Percentiles rank a stretch among this genome's conserved stretches.
These are phyloP conservation scores for Saprolegnia parasitica DNA, from an alignment of 352 stramenopile species.

Conservation along the genomic window DNA sequence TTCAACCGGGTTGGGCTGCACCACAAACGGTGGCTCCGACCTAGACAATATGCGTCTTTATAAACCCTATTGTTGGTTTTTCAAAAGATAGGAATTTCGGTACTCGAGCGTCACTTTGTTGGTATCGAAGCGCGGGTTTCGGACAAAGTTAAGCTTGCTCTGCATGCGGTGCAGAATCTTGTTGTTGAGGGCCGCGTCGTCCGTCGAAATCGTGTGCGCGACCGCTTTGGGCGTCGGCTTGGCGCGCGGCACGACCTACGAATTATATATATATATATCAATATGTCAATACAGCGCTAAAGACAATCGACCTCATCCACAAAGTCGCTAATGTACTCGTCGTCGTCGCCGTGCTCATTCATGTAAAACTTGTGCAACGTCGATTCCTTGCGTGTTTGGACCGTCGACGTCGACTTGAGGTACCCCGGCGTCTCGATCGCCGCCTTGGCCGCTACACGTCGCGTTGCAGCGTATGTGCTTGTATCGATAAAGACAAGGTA, in stretches of 20 bases:
- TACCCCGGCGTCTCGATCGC: slow-evolving; percentile 43
- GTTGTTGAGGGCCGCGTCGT: slow-evolving; percentile 55
- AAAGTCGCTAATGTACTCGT: slow-evolving; percentile 28
- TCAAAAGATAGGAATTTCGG: neutral
- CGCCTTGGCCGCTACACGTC: slow-evolving; percentile 24
- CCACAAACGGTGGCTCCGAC: slow-evolving; percentile 38
- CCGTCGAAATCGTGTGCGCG: slow-evolving; percentile 41
- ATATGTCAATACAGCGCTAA: too few species aligned
- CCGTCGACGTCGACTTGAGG: slow-evolving; percentile 47
- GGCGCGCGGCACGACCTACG: neutral
- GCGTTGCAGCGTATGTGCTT: too few species aligned
- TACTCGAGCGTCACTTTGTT: neutral
- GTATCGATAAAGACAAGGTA: too few species aligned
- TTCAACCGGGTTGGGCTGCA: slow-evolving; percentile 48
- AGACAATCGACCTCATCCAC: slow-evolving; percentile 17
- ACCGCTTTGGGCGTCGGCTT: neutral
- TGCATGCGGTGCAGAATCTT: slow-evolving; percentile 72
- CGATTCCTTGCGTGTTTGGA: slow-evolving; percentile 41
- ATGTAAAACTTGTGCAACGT: slow-evolving; percentile 36
- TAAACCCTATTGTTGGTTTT: neutral
- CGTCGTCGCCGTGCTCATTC: slow-evolving; percentile 1
- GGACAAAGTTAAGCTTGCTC: slow-evolving; percentile 64
- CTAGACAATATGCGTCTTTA: neutral
- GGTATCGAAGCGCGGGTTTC: slow-evolving; percentile 55
- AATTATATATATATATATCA: neutral